Evolutionary conservation across 495 filamentous ascomycete genomes (phyloP).

Genomic region (Penicillium turbatum): DNA sequence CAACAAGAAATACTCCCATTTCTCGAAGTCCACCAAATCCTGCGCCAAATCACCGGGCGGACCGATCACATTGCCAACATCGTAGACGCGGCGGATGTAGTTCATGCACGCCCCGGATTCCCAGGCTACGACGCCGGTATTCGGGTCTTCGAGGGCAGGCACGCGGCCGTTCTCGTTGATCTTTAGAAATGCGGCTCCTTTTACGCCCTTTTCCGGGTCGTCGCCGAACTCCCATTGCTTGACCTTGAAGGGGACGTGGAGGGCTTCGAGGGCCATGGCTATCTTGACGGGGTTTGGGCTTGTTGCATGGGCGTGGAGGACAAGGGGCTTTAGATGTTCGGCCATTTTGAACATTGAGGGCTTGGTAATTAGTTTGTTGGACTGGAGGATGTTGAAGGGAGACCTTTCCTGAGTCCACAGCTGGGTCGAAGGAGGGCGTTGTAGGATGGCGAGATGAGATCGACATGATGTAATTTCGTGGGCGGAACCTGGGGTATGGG

Average conservation of each 20-base stretch:
- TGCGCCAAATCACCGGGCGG: conserved; percentile 32
- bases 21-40: conserved; percentile 42
- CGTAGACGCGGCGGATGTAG: conserved; percentile 35
- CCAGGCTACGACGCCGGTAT: conserved; percentile 41
- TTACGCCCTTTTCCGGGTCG: conserved; percentile 43
- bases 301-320: conserved; percentile 37
- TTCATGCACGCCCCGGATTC: conserved; percentile 39
- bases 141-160: conserved; percentile 58
- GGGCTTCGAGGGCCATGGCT: conserved; percentile 74
- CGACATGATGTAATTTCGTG: conserved; percentile 19
- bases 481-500: too few relatives aligned
- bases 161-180: conserved; percentile 91
- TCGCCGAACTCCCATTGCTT: conserved; percentile 60
- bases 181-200: conserved; percentile 66
- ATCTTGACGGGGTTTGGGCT: conserved; percentile 57
- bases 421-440: not conserved
- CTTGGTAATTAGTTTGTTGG: not conserved
- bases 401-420: too few relatives aligned
- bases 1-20: conserved; percentile 45
- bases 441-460: conserved; percentile 9
- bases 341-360: conserved; percentile 9
- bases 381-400: not conserved
- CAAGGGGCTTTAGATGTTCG: conserved; percentile 23
- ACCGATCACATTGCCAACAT: conserved; percentile 22
- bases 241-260: conserved; percentile 60